These are phyloP conservation scores for Apophysomyces elegans DNA, from an alignment of 371 early-diverging fungal species.

Conservation along the genomic window DNA sequence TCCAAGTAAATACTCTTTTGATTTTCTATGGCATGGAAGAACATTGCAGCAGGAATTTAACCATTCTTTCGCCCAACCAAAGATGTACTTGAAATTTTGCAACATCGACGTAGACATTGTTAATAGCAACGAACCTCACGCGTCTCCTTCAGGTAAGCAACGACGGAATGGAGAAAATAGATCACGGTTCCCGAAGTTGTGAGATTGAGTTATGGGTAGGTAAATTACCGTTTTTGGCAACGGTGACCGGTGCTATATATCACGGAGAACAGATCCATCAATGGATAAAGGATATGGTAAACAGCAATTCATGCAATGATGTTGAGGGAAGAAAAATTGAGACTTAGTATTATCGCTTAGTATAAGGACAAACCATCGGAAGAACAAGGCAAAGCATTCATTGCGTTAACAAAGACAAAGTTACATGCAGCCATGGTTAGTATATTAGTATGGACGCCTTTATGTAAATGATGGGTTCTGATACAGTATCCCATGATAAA, in stretches of 20 bases:
- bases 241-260: constrained; percentile 42
- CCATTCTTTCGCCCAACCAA: too few relatives aligned
- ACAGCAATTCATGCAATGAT: background rate
- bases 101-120: constrained; percentile 38
- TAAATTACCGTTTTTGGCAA: constrained; percentile 47
- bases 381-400: constrained; percentile 47
- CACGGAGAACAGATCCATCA: constrained; percentile 36
- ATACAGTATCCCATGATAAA: too few relatives aligned
- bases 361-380: constrained; percentile 32
- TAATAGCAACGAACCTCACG: constrained; percentile 47
- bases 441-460: background rate
- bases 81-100: constrained; percentile 53
- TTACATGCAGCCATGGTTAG: constrained; percentile 51
- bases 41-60: too few relatives aligned
- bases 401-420: constrained; percentile 43
- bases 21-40: too few relatives aligned
- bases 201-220: constrained; percentile 21
- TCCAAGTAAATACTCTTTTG: constrained; percentile 27
- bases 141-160: constrained; percentile 46
- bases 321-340: too few relatives aligned
- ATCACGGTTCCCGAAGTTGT: background rate
- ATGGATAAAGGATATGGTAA: constrained; percentile 47
- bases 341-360: constrained; percentile 14
- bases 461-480: too few relatives aligned
- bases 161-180: background rate